Percentiles rank a stretch among this genome's conserved stretches.
phyloP scores from a whole-genome alignment of 495 filamentous ascomycete species.

The Geoglossum glabrum region DNA sequence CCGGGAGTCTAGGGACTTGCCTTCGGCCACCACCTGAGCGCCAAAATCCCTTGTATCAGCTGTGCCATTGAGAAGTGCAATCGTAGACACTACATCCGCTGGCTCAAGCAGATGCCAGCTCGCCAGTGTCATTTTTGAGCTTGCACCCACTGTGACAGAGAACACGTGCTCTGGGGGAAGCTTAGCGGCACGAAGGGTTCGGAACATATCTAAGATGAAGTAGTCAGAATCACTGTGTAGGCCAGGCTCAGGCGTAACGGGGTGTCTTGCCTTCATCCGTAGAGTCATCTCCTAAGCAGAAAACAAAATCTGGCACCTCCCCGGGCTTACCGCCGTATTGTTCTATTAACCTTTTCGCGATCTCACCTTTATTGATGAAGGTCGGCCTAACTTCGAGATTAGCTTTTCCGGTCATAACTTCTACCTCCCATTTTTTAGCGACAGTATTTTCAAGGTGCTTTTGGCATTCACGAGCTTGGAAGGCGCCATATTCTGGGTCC shows the following conservation, averaged over 20 bases:
- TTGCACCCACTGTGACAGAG: conserved; percentile 71
- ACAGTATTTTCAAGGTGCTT: conserved; percentile 56
- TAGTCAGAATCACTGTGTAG: conserved; percentile 2
- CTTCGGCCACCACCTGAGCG: conserved; percentile 18
- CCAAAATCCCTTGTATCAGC: conserved; percentile 26
- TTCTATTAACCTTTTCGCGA: conserved; percentile 55
- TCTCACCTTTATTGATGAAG: conserved; percentile 92
- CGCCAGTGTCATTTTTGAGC: conserved; percentile 68
- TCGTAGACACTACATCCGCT: conserved; percentile 60
- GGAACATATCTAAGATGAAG: conserved; percentile 23
- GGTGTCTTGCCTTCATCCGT: conserved; percentile 72
- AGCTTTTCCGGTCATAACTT: conserved; percentile 89
- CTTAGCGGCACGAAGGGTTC: conserved; percentile 20
- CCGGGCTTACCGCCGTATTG: conserved; percentile 24
- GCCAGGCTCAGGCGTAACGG: background rate
- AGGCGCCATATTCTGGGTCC: conserved; percentile 60
- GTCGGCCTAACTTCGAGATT: conserved; percentile 92
- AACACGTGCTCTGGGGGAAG: conserved; percentile 48
- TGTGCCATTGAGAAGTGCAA: conserved; percentile 42
- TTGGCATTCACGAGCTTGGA: conserved; percentile 56
- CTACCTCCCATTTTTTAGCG: conserved; percentile 59
- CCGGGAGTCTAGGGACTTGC: conserved; percentile 6
- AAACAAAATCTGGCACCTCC: conserved; percentile 49
- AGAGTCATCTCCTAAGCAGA: conserved; percentile 86
- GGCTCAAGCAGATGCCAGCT: conserved; percentile 76